A percentile compares a stretch with the other conserved stretches of the same genome.
These are phyloP conservation scores for Dictyostelium citrinum DNA, from an alignment of 78 protist genomes.

Conservation along the genomic window DNA sequence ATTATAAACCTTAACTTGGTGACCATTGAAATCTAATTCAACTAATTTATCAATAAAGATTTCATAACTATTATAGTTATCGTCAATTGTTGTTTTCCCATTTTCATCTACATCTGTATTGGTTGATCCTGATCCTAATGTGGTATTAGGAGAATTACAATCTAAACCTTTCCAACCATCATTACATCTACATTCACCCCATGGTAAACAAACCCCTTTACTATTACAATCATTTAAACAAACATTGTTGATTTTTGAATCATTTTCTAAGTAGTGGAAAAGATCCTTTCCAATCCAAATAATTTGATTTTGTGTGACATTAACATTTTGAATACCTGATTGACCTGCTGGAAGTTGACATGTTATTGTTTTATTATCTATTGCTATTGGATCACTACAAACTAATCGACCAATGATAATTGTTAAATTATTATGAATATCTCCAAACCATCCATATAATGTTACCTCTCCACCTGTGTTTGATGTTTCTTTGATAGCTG, in stretches of 20 bases:
- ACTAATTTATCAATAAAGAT: neutral
- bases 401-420: neutral
- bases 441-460: neutral
- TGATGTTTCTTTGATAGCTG: neutral
- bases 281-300: neutral
- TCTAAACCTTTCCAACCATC: conserved; percentile 2
- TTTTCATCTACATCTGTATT: neutral
- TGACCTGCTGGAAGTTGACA: neutral
- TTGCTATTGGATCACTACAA: neutral
- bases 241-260: neutral
- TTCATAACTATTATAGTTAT: neutral
- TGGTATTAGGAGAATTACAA: neutral
- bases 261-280: neutral
- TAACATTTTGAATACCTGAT: neutral
- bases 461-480: neutral
- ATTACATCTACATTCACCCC: neutral
- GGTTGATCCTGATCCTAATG: neutral
- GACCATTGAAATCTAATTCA: neutral
- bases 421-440: neutral
- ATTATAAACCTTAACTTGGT: neutral
- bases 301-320: neutral
- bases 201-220: neutral
- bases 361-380: neutral
- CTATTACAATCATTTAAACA: neutral
- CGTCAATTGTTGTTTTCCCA: neutral